Base-by-base conservation (phyloP, 352 stramenopile species). In the Hyaloperonospora brassicae region DNA sequence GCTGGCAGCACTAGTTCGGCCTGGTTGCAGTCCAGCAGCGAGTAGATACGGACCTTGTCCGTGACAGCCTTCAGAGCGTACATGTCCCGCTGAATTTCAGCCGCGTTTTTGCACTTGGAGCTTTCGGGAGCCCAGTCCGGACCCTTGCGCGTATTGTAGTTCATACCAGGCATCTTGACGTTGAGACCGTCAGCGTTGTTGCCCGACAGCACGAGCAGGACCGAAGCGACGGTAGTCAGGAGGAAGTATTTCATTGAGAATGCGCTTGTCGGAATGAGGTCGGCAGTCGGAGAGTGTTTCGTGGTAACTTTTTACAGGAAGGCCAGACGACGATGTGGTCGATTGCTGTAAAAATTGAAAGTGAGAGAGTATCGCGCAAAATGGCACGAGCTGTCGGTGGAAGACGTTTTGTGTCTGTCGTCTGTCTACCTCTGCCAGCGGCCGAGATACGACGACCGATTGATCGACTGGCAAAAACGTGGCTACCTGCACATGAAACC, bases 61-160 rank as follows among this genome's bases (percentile, higher is more conserved):
- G 68, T 55, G 31, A 86, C 52, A 2, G 46, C 36, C 50, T 73
- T 72, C 42, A 91, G 40, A 11, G 55, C 54, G 21, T 66, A 52
- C 68, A 91, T 82, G 64, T 91, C 80, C n/a, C 61, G 55, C 31
- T 67, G 50, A 40, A 91, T 65, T 43, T 84, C 62, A 3, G 58
- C 43, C 30, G 44, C 44, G 1, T 56, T 58, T 60, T 87, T 89
- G 62, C 80, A 91, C 23, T 59, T 63, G 30, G 66, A n/a, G 14
- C 49, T 62, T 10, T 65, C 41, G 4, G 70, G 5, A 0, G 56
- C 59, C 73, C 73, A 87, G 45, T 87, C 76, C 2, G 68, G 62
- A 1, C 63, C 73, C 48, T 76, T 84, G 41, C 77, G 76, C 14
- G 73, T 66, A 66, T 85, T 87, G 66, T 90, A 90, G 68, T 90